These are phyloP conservation scores for Podila minutissima DNA, from an alignment of 192 early-diverging fungal species.

Conservation along the genomic window DNA sequence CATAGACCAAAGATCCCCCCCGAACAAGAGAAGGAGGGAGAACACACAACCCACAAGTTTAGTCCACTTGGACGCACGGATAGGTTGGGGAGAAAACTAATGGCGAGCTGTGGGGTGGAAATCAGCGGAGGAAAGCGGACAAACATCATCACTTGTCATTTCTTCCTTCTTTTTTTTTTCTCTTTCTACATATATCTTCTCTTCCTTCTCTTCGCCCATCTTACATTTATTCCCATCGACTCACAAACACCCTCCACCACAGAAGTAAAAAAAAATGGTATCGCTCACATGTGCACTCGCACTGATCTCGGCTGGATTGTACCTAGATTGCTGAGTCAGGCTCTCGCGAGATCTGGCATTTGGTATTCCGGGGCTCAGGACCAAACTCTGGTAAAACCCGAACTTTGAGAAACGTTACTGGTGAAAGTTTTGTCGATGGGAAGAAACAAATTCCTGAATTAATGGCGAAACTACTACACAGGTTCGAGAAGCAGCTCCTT, in stretches of 20 bases:
- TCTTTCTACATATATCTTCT: background rate
- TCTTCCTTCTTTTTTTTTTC: background rate
- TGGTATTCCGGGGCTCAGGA: conserved; percentile 15
- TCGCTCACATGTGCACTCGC: conserved; percentile 12
- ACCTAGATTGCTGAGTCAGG: conserved; percentile 19
- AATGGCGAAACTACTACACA: background rate
- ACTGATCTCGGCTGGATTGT: conserved; percentile 19
- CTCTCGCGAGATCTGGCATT: conserved; percentile 26
- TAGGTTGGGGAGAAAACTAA: no score
- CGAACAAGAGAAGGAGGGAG: no score
- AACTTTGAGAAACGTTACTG: no score
- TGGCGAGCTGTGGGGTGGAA: no score
- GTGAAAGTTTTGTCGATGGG: background rate
- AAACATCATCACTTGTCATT: background rate
- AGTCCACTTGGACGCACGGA: no score
- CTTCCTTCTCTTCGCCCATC: no score
- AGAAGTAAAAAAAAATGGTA: conserved; percentile 5
- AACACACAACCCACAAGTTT: no score
- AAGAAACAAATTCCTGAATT: no score
- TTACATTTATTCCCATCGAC: background rate
- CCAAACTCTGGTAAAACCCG: conserved; percentile 10
- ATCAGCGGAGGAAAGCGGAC: background rate
- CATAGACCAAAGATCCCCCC: no score
- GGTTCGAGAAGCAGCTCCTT: conserved; percentile 17
- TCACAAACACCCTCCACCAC: background rate